These are phyloP conservation scores for Phoma sp. DNA, from an alignment of 2,329 filamentous ascomycete genomes.

Conservation along the genomic window DNA sequence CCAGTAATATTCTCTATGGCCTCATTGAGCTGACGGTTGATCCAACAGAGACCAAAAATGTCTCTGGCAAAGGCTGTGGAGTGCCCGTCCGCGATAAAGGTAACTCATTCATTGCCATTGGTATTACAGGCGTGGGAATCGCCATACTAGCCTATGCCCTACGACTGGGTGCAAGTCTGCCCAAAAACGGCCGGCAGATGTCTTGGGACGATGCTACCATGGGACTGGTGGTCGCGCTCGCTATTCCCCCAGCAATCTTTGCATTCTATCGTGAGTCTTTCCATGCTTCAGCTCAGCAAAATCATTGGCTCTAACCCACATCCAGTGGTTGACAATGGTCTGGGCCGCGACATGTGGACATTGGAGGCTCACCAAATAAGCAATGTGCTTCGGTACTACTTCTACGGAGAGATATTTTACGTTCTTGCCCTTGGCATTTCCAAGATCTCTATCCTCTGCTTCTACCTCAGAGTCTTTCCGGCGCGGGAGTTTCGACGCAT, in stretches of 20 bases:
- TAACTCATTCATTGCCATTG: slow-evolving; percentile 35
- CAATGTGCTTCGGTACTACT: slow-evolving; percentile 46
- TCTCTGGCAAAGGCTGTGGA: slow-evolving; percentile 45
- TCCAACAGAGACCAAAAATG: slow-evolving; percentile 45
- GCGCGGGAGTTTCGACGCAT: slow-evolving; percentile 30
- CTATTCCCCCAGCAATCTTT: slow-evolving; percentile 32
- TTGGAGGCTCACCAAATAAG: slow-evolving; percentile 50
- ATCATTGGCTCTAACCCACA: slow-evolving; percentile 7
- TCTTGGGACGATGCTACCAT: slow-evolving; percentile 50
- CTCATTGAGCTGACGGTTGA: background rate
- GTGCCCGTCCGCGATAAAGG: slow-evolving; percentile 45
- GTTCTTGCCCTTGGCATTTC: slow-evolving; percentile 34
- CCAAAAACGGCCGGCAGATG: slow-evolving; percentile 41
- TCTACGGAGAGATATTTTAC: slow-evolving; percentile 42
- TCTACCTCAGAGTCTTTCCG: slow-evolving; percentile 45
- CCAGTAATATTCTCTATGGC: background rate
- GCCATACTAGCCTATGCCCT: slow-evolving; percentile 43
- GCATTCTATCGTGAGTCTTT: slow-evolving; percentile 16
- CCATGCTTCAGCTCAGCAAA: slow-evolving; percentile 24
- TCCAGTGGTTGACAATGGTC: slow-evolving; percentile 45
- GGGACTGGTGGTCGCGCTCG: slow-evolving; percentile 44
- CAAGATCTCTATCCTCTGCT: slow-evolving; percentile 45
- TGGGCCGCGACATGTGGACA: slow-evolving; percentile 61
- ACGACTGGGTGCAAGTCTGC: slow-evolving; percentile 44
- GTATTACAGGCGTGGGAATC: slow-evolving; percentile 35